Evolutionary conservation across 371 early-diverging fungal species (phyloP), one percentile per base, ranked within the genome.

Genomic region (Choanephora cucurbitarum): DNA sequence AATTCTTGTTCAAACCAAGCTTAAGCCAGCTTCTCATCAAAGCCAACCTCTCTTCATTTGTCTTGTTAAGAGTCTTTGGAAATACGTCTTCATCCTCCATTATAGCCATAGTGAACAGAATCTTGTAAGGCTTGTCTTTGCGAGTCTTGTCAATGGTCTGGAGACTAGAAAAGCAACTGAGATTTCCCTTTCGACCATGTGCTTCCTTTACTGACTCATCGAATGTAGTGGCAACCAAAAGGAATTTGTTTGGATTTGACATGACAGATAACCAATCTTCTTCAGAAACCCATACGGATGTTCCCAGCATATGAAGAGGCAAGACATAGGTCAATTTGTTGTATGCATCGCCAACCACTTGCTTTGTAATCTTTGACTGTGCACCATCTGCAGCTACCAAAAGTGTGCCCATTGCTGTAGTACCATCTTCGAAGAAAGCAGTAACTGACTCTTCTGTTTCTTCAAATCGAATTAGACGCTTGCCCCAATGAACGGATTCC

Each of bases 381-480:
- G 53, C 17, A 9, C 64, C 64, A 39, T 63, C 64, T 11, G 54
- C 39, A 4, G 42, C 58, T 10, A 63, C 64, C n/a, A 63, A 23
- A 2, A 58, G 5, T 23, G 44, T 44, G 11, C 64, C 64, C 19
- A 17, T 50, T 2, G 56, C 63, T 7, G 33, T 41, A 4, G 61
- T 53, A 22, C 67, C 73, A 43, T 70, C 73, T 7, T 44, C 33
- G 54, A 73, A 73, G 17, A 43, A 47, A 42, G 49, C 71, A 21
- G 45, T 53, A 31, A 71, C 58, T 2, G 21, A 28, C 1, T 51
- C 42, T 15, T 58, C 44, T 13, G 24, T 31, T 11, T 53, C 44
- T 17, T 52, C 39, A 24, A 52, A 62, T 14, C 34, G 47, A 23
- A 32, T 37, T 5, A 51, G 18, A 11, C 18, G 52, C 44, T 62